Evolutionary conservation across 2,329 filamentous ascomycete species (phyloP), one percentile per base, ranked within the genome.

Genomic region (Scorias spongiosa): DNA sequence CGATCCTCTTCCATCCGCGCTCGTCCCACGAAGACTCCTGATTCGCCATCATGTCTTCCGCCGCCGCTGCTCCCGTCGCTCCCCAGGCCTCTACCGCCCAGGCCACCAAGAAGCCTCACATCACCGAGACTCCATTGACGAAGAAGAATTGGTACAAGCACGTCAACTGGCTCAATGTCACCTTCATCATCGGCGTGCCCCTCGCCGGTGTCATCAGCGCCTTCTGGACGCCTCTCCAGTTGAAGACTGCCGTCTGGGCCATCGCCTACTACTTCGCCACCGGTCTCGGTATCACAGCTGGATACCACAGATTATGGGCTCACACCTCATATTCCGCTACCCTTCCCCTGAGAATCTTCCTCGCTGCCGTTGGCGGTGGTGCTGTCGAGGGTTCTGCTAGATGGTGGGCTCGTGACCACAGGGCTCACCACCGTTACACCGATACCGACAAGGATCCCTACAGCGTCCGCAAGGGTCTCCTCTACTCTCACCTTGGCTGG

Each of bases 361-460:
- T 93, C 50, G 84, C 84, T 47, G 80, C 80, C 41, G 77, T 85
- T 49, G 85, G 85, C 46, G 83, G 81, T 57, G 85, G 84, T 66
- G 83, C 85, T 52, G 83, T 89, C 45, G 77, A 93, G 63, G 85
- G 85, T 45, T 91, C 84, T 39, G 82, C 88, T 60, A 74, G 85
- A 64, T 93, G 85, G 85, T 93, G 85, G 86, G 79, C 84, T 48
- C 78, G 83, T 56, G 84, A 81, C 60, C 86, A 93, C 69, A 80
- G 86, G 54, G 82, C 84, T 57, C 85, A 93, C 65, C 85, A 93
- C 72, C 77, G 86, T 57, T 93, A 91, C 64, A 93, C 86, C 69
- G 86, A 93, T 61, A 93, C 85, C 58, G 83, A 88, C 32, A 91
- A 91, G 71, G 85, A 93, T 54, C 86, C 85, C 41, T 93, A 93